phyloP scores from a whole-genome alignment of 192 early-diverging fungal genomes.

The Linnemannia elongata region DNA sequence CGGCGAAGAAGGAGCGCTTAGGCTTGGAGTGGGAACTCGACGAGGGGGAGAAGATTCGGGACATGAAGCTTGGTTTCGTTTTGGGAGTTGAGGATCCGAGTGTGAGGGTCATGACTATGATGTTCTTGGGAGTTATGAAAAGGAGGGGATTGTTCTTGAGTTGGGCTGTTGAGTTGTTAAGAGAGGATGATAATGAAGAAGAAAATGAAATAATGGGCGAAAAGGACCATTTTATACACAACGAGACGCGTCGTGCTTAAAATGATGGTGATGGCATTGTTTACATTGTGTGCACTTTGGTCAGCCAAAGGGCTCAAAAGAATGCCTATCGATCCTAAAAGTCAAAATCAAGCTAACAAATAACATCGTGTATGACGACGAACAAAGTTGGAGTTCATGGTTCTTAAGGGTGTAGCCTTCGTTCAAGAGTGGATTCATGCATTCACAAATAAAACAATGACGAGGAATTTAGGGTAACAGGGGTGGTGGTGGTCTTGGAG shows the following conservation, averaged over 20 bases:
- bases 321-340: no score
- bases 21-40: background rate
- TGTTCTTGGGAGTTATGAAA: background rate
- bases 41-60: background rate
- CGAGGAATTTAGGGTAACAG: no score
- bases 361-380: no score
- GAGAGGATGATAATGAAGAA: background rate
- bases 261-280: background rate
- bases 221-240: background rate
- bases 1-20: conserved; percentile 18
- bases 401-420: no score
- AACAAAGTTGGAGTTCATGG: no score
- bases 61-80: background rate
- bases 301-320: no score
- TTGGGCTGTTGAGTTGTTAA: background rate
- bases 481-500: no score
- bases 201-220: background rate
- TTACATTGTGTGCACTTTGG: background rate
- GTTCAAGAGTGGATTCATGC: no score
- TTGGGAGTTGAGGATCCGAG: background rate
- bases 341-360: no score
- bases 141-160: background rate
- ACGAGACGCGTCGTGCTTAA: background rate
- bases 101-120: background rate
- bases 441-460: no score